Percentiles rank a stretch among this genome's conserved stretches.
These are phyloP conservation scores for Coemansia sp. DNA, from an alignment of 192 early-diverging fungal genomes.

Conservation along the genomic window DNA sequence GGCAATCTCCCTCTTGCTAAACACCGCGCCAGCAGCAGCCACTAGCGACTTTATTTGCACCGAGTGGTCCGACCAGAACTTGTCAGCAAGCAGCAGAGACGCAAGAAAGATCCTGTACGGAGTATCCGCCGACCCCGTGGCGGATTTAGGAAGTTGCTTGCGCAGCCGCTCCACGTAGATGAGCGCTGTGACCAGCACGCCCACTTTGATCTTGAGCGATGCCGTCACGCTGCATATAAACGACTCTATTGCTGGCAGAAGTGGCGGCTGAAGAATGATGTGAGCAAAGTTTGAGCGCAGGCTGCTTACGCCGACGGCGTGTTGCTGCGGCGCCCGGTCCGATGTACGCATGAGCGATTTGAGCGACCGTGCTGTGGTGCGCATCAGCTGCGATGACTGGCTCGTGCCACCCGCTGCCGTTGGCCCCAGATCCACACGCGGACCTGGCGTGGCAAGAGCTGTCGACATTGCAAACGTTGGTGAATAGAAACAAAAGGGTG, in stretches of 20 bases:
- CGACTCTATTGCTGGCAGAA: slow-evolving; percentile 29
- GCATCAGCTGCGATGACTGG: slow-evolving; percentile 29
- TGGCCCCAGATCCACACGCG: slow-evolving; percentile 6
- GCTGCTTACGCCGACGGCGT: not conserved
- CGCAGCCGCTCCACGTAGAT: slow-evolving; percentile 71
- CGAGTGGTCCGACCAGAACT: slow-evolving; percentile 57
- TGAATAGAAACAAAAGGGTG: not conserved
- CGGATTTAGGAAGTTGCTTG: slow-evolving; percentile 55
- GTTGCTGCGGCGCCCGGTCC: slow-evolving; percentile 7
- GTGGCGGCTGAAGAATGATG: slow-evolving; percentile 6
- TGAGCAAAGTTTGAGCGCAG: slow-evolving; percentile 30
- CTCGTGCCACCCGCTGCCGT: not conserved
- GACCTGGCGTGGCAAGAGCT: slow-evolving; percentile 10
- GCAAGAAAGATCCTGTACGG: slow-evolving; percentile 71
- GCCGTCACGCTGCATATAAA: slow-evolving; percentile 33
- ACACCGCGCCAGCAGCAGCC: slow-evolving; percentile 31
- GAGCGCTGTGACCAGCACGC: slow-evolving; percentile 57
- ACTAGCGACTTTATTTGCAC: slow-evolving; percentile 38
- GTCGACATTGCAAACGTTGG: slow-evolving; percentile 8
- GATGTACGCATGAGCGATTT: slow-evolving; percentile 26
- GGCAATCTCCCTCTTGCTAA: slow-evolving; percentile 31
- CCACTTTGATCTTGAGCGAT: slow-evolving; percentile 23
- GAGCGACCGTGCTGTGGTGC: slow-evolving; percentile 32
- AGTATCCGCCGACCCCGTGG: slow-evolving; percentile 65
- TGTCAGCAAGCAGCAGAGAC: slow-evolving; percentile 63